Conservation (phyloP, 140 eudicot species). For the Anethum foeniculum region DNA sequence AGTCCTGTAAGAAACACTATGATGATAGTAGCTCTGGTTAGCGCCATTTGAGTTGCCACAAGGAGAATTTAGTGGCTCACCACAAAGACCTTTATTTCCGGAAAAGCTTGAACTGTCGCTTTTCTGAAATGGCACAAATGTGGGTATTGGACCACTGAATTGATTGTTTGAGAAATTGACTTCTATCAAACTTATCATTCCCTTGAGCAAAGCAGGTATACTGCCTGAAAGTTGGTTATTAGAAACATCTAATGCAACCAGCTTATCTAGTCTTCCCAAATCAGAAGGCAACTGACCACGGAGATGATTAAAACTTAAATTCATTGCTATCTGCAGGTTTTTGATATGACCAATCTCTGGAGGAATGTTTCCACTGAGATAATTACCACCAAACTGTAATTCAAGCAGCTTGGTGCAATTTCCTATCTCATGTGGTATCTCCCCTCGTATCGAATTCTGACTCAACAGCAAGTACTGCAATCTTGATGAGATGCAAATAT, state of each 20-base stretch:
- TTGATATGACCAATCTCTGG: slow-evolving; percentile 82
- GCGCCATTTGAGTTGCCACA: slow-evolving; percentile 47
- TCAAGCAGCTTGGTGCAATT: slow-evolving; percentile 75
- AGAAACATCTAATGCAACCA: slow-evolving; percentile 84
- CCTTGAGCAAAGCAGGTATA: slow-evolving; percentile 60
- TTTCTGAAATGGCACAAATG: slow-evolving; percentile 76
- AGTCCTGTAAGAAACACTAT: slow-evolving; percentile 70
- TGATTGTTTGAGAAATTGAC: slow-evolving; percentile 86
- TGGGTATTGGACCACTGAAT: slow-evolving; percentile 76
- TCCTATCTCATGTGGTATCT: slow-evolving; percentile 78
- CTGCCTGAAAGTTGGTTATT: slow-evolving; percentile 73
- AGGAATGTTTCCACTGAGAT: slow-evolving; percentile 77
- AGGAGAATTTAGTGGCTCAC: slow-evolving; percentile 63
- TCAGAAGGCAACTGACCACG: slow-evolving; percentile 74
- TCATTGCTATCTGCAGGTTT: slow-evolving; percentile 85
- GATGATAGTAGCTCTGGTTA: slow-evolving; percentile 44
- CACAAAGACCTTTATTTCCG: slow-evolving; percentile 82
- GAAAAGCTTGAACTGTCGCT: slow-evolving; percentile 73
- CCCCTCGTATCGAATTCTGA: slow-evolving; percentile 70
- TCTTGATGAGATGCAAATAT: slow-evolving; percentile 72
- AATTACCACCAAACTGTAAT: slow-evolving; percentile 75
- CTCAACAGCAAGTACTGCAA: slow-evolving; percentile 69
- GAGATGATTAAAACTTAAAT: slow-evolving; percentile 87
- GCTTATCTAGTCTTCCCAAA: slow-evolving; percentile 80
- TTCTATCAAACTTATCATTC: slow-evolving; percentile 88